Base-by-base conservation (phyloP, 2,329 filamentous ascomycete genomes). In the Coleophoma eucalyptorum region DNA sequence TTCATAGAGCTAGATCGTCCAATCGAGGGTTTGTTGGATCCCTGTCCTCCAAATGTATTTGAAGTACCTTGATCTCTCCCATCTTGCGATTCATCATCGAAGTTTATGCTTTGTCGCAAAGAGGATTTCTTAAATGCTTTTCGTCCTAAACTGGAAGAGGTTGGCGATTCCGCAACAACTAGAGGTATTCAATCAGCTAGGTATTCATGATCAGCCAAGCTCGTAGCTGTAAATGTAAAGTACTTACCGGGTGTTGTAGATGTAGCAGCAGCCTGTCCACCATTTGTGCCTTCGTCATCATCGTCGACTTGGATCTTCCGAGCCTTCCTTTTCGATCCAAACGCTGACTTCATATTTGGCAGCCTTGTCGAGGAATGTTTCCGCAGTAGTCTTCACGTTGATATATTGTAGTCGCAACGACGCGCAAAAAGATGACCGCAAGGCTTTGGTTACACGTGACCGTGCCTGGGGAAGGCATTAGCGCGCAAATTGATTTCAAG, bases 281-380 rank as follows among this genome's bases (percentile, higher is more conserved):
- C 48, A 46, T 53, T 58, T 51, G 65, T 62, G 43, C 49, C 56
- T 1, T 84, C 85, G 3, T 89, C 83, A 12, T 85, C 82, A 42
- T 90, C 87, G 40, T 82, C 76, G 0, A 82, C 75, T 43, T 83
- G 86, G 59, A 96, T 88, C 62, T 91, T 87, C 58, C 89, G 86
- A 43, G 89, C 84, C 60, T 94, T 91, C 56, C 81, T 72, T 61
- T 81, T 85, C 1, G 74, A 67, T 4, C 72, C 73, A 51, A 85
- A 84, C 13, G 59, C 51, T 8, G 61, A 62, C 40, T 62, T 65
- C 61, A 64, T 65, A 11, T 38, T 34, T 55, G 45, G n/a, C 7
- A 7, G 10, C 16, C 19, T 31, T 47, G 15, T 18, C 6, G 35
- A 2, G 13, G 16, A 38, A 5, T 6, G 26, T 7, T 26, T 26